Base-by-base conservation (phyloP, 768 basidiomycete species). In the Collybia sp. region DNA sequence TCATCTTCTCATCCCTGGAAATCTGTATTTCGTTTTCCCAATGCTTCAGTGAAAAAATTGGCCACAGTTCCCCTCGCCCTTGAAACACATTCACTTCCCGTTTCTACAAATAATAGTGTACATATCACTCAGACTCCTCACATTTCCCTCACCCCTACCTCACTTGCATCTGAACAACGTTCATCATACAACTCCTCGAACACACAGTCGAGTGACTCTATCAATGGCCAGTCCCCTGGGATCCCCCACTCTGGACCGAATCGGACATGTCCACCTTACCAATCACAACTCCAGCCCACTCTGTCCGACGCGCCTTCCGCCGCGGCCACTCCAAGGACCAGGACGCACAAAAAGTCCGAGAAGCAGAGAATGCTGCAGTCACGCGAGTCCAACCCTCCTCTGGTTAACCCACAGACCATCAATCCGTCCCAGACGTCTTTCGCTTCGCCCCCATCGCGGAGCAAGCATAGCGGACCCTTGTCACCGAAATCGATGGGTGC, bases 151-250 rank as follows among this genome's bases (percentile, higher is more conserved):
- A 73, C 77, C 5, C 82, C 81, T 8, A 68, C 70, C 15, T 77
- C 81, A n/a, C 68, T 73, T 40, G 60, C 69, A 31, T 78, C 79
- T 25, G 80, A 82, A 66, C 77, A 77, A 45, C 78, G 87, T 44
- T 85, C 79, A 30, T 91, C 89, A 10, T 86, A 79, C 66, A 88
- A 84, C 59, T 89, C 87, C 12, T 88, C 85, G 39, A 79, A 82
- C 52, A 83, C 84, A 1, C 79, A 80, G 50, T 89, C 88, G 12
- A 83, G 75, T 54, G 88, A 88, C 57, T 88, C 85, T 1, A 79
- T 76, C 61, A 66, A 64, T 40, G 66, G 61, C 13, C 44, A 53
- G 43, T 42, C 56, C 5, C 54, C 65, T 37, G 54, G 58, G 43
- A 54, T 58, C 30, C 58, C 54, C 16, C 63, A 66, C 43, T 51